Evolutionary conservation across 768 basidiomycete species (phyloP), one percentile per base, ranked within the genome.

Genomic region (Candolleomyces aberdarensis): DNA sequence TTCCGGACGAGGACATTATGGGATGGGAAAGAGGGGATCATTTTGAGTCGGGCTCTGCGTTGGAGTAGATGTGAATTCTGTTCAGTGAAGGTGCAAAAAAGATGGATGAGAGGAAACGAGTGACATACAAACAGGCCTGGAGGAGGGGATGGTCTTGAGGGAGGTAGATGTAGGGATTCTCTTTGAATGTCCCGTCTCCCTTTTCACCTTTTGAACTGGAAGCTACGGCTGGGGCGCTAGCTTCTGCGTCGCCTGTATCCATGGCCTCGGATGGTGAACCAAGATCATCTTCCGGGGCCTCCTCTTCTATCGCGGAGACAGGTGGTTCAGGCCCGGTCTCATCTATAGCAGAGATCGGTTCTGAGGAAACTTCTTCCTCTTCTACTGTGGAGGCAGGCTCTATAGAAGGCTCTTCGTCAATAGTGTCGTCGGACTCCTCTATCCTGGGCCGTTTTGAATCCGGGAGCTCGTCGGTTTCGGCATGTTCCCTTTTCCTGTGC

Each of bases 141-240:
- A 98, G 77, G 56, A 88, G 82, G 5, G 86, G 86, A 68, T 97
- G 89, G 60, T 86, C 77, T 2, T 85, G 78, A 1, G 84, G 69
- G 32, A 98, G 75, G 75, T 89, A 95, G 0, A 90, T 93, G 71
- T 91, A 97, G 1, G 96, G 95, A 71, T 92, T 92, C 72, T 98
- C 96, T 70, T 89, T 94, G 80, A 91, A 95, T 13, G 74, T 10
- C 7, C 41, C 26, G 40, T 36, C 40, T 36, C 36, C 36, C 6
- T 56, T 56, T 36, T 10, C 40, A 72, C 15, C 77, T 73, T 59
- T 72, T 73, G 32, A 69, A 71, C 14, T 67, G 66, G 52, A 60
- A 56, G 60, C 65, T 36, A 11, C 36, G 36, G 36, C 36, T 36
- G 36, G 36, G 6, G 36, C 11, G 36, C 36, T 36, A 36, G 6